Evolutionary conservation across 2,329 filamentous ascomycete species (phyloP), one percentile per base, ranked within the genome.

Genomic region (Exophiala xenobiotica): DNA sequence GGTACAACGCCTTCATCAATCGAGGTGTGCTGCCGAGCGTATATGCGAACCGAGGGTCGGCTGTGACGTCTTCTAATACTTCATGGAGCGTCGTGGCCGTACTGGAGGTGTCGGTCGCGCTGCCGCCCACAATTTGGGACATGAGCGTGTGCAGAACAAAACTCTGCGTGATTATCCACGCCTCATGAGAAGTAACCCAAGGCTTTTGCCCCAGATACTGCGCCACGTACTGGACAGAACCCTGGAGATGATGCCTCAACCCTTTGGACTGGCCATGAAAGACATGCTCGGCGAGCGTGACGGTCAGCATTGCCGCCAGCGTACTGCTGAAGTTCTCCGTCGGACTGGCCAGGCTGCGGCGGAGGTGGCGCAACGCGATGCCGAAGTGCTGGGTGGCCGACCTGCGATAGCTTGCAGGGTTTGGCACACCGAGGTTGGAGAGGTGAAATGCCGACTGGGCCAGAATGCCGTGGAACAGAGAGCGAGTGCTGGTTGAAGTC

Each of bases 401-500:
- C 37, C 31, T 22, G 26, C 31, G 42, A 26, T 33, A 33, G 22
- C 24, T 29, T 40, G 27, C 49, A 46, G 22, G 33, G 14, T 51
- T 24, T 2, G 16, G 19, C 24, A 37, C 29, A n/a, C 35, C 14
- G 23, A 51, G 33, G 20, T 53, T 47, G 19, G 43, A 35, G 2
- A 53, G 43, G 23, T 53, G 49, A 31, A 42, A 48, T 43, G 49
- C 44, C 8, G 49, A 53, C 38, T 53, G 49, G 14, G 49, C 49
- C 26, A 53, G 26, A 38, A 53, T 41, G 8, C 27, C 49, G 24
- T 53, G 44, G 27, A 27, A 43, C 27, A 53, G 23, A 20, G 49
- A 41, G 5, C 19, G 6, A 16, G 49, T 16, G 27, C 43, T 43
- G 19, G 8, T 35, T 6, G 49, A 43, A 19, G 26, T 18, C 26